Percentiles rank a stretch among this genome's conserved stretches.
Evolutionary conservation across 495 filamentous ascomycete genomes (phyloP).

Genomic region (Annulohypoxylon maeteangense): DNA sequence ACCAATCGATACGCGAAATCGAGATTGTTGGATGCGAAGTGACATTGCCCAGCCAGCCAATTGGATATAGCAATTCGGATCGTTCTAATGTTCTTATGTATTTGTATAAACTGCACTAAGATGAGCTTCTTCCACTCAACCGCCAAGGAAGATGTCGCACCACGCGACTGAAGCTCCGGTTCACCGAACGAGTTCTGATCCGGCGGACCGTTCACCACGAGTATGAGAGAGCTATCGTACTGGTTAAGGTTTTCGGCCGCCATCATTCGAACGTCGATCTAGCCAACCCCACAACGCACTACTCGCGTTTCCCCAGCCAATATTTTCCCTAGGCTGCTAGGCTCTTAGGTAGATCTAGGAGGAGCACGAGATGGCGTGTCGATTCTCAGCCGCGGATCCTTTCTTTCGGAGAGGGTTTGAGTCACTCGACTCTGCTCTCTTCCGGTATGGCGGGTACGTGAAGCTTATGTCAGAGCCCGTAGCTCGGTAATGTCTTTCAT

Average conservation of each 20-base stretch:
- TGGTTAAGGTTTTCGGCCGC: slow-evolving; percentile 29
- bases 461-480: slow-evolving; percentile 1
- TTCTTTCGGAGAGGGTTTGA: background rate
- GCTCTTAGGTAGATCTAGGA: background rate
- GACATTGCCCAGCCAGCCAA: background rate
- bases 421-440: slow-evolving; percentile 17
- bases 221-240: slow-evolving; percentile 2
- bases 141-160: slow-evolving; percentile 9
- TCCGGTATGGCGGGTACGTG: slow-evolving; percentile 37
- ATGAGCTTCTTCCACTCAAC: slow-evolving; percentile 21
- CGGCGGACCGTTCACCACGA: slow-evolving; percentile 36
- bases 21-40: background rate
- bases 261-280: slow-evolving; percentile 42
- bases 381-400: slow-evolving; percentile 31
- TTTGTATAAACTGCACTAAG: background rate
- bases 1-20: background rate
- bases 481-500: slow-evolving; percentile 33
- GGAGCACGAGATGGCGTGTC: slow-evolving; percentile 26
- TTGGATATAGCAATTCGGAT: background rate
- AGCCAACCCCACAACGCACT: slow-evolving; percentile 34
- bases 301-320: slow-evolving; percentile 7
- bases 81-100: background rate
- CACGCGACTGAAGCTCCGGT: slow-evolving; percentile 43
- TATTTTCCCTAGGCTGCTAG: slow-evolving; percentile 9
- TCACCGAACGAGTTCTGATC: slow-evolving; percentile 39